These are phyloP conservation scores for Arthrobotrys megalospora DNA, from an alignment of 2,329 filamentous ascomycete genomes.

Conservation along the genomic window DNA sequence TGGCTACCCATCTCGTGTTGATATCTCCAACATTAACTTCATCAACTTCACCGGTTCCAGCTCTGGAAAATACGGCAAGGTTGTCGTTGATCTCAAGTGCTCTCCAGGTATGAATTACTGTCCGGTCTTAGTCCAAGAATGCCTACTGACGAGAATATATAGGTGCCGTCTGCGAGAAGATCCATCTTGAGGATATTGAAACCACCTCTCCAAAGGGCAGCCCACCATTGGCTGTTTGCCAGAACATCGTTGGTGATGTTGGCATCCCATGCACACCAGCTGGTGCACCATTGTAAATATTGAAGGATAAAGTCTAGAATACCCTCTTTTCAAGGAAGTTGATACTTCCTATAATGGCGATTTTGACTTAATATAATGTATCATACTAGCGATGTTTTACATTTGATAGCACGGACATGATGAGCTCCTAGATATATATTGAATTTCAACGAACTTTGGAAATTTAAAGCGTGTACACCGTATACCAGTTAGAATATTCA, in stretches of 20 bases:
- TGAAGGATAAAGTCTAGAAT: neutral
- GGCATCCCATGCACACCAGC: slow-evolving; percentile 54
- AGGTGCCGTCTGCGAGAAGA: slow-evolving; percentile 72
- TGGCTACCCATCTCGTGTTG: slow-evolving; percentile 72
- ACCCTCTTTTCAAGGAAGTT: neutral
- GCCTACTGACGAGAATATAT: slow-evolving; percentile 4
- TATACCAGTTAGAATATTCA: too few species aligned
- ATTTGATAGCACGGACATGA: neutral
- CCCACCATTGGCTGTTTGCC: slow-evolving; percentile 62
- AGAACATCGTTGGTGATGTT: slow-evolving; percentile 71
- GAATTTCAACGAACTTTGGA: neutral
- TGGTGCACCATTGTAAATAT: slow-evolving; percentile 39
- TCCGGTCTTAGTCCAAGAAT: neutral
- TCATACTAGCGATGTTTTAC: slow-evolving; percentile 25
- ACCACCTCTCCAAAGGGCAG: slow-evolving; percentile 71
- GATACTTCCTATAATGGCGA: neutral
- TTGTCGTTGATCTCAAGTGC: slow-evolving; percentile 73
- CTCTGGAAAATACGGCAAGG: slow-evolving; percentile 73
- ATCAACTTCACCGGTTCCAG: slow-evolving; percentile 74
- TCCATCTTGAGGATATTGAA: slow-evolving; percentile 73
- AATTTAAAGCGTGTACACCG: too few species aligned
- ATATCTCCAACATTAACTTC: slow-evolving; percentile 74
- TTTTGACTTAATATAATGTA: slow-evolving; percentile 29
- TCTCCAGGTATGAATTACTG: slow-evolving; percentile 69
- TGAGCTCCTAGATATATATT: neutral